These are phyloP conservation scores for Stephanodiscus minutulus DNA, from an alignment of 108 stramenopile genomes.

Conservation along the genomic window DNA sequence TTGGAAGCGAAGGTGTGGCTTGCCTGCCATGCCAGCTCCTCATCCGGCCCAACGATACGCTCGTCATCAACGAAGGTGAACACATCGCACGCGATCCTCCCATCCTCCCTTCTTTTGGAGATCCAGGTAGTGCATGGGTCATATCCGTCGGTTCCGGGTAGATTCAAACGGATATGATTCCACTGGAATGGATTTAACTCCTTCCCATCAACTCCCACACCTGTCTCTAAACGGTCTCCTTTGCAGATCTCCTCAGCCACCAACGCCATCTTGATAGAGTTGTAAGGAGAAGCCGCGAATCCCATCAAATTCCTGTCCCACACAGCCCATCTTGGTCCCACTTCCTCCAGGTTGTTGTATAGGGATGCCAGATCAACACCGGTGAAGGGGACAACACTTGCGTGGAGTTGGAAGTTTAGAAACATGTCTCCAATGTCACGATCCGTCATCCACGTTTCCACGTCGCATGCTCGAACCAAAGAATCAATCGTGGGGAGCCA, in stretches of 20 bases:
- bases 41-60: conserved; percentile 4
- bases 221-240: conserved; percentile 29
- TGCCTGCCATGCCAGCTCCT: conserved; percentile 10
- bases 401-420: conserved; percentile 15
- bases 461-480: background rate
- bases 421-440: background rate
- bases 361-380: conserved; percentile 40
- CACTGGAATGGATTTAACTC: conserved; percentile 48
- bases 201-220: background rate
- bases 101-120: conserved; percentile 33
- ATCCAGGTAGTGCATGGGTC: conserved; percentile 44
- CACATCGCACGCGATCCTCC: conserved; percentile 35
- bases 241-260: conserved; percentile 33
- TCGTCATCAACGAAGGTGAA: conserved; percentile 46
- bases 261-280: conserved; percentile 18
- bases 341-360: no score
- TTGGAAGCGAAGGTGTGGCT: background rate
- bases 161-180: conserved; percentile 31
- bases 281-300: conserved; percentile 39
- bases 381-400: conserved; percentile 12
- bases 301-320: conserved; percentile 53
- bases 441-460: background rate
- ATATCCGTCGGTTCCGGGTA: conserved; percentile 44
- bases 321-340: conserved; percentile 13
- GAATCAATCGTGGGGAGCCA: conserved; percentile 44